A percentile compares a stretch with the other conserved stretches of the same genome.
Evolutionary conservation across 345 rosid species (phyloP).

Genomic region (Bruguiera sexangula): DNA sequence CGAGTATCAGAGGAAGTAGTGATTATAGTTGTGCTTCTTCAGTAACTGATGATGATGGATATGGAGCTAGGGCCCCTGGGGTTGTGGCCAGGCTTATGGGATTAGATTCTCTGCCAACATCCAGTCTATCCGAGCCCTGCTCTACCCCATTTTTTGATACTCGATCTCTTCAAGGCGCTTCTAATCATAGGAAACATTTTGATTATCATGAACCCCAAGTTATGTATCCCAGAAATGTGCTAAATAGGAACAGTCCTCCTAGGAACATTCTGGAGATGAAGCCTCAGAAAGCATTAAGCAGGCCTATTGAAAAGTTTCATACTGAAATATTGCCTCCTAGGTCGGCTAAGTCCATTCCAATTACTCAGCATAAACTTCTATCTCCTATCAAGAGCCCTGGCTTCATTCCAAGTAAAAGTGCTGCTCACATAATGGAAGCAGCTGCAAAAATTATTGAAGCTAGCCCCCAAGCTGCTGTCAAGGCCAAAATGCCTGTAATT

Average conservation of each 20-base stretch:
- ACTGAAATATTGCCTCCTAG: constrained; percentile 88
- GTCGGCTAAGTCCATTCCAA: constrained; percentile 91
- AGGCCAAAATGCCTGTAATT: constrained; percentile 41
- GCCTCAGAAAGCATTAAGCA: constrained; percentile 44
- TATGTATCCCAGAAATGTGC: constrained; percentile 53
- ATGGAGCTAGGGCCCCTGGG: constrained; percentile 71
- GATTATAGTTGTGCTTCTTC: constrained; percentile 93
- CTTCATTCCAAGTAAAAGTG: constrained; percentile 67
- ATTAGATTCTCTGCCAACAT: constrained; percentile 73
- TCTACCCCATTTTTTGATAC: constrained; percentile 58
- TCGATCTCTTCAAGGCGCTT: constrained; percentile 50
- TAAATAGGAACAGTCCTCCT: constrained; percentile 36
- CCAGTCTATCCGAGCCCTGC: constrained; percentile 47
- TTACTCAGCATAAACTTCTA: constrained; percentile 81
- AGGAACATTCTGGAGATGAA: constrained; percentile 36
- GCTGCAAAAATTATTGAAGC: constrained; percentile 82
- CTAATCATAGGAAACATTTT: constrained; percentile 42
- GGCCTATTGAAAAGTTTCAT: constrained; percentile 91
- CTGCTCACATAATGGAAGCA: constrained; percentile 95
- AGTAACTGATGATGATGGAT: constrained; percentile 81
- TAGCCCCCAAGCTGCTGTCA: constrained; percentile 39
- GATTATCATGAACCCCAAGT: constrained; percentile 45
- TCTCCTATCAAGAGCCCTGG: constrained; percentile 96
- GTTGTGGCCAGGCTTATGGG: constrained; percentile 99
- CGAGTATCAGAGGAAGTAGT: constrained; percentile 49